These are phyloP conservation scores for Pseudogymnoascus verrucosus DNA, from an alignment of 2,329 filamentous ascomycete genomes.

Conservation along the genomic window DNA sequence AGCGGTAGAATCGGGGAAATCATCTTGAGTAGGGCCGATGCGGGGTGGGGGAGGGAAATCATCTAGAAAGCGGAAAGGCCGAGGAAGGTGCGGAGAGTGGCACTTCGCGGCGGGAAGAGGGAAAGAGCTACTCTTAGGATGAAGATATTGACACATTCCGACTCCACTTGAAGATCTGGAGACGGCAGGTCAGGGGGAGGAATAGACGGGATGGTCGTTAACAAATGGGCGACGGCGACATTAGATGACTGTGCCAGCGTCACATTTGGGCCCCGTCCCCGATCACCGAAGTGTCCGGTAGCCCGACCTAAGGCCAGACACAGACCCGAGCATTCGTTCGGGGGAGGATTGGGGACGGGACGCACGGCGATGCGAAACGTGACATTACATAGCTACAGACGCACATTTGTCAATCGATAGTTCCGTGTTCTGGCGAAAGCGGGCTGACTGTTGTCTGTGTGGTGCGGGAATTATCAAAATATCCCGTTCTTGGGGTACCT, in stretches of 20 bases:
- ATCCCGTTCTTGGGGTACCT: neutral
- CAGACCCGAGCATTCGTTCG: neutral
- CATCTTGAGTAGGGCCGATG: neutral
- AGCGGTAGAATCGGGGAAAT: neutral
- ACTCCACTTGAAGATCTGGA: neutral
- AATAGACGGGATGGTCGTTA: neutral
- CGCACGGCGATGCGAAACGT: neutral
- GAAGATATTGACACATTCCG: neutral
- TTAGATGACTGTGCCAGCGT: neutral
- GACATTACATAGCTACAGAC: neutral
- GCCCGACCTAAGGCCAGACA: neutral
- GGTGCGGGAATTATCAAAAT: neutral
- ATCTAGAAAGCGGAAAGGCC: neutral
- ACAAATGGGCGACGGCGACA: neutral
- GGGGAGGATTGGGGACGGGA: too few species aligned
- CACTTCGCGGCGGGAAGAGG: neutral
- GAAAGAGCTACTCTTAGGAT: neutral
- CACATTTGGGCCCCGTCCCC: neutral
- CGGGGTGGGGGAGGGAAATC: neutral
- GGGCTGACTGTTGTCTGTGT: neutral
- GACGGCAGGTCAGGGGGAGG: neutral
- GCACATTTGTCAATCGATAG: neutral
- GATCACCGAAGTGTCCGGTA: neutral
- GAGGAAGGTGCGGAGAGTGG: neutral
- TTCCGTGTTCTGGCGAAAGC: neutral